Evolutionary conservation across 176 grass and related monocot genomes (phyloP), one percentile per base, ranked within the genome.

Genomic region (Stipa capillata): DNA sequence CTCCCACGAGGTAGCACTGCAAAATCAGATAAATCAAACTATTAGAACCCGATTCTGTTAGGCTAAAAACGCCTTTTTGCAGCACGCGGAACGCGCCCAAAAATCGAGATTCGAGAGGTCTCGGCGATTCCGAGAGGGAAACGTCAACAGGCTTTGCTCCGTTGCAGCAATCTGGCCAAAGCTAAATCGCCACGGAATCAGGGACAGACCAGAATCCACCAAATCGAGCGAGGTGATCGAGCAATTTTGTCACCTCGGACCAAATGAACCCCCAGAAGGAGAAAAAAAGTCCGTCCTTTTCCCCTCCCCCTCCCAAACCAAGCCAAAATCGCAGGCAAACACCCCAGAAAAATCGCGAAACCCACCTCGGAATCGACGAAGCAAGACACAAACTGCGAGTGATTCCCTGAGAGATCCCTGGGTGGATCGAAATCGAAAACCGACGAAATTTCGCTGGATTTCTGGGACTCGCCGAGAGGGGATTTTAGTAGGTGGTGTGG

Each of bases 1-100:
- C 72, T 63, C 43, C 73, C n/a, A 10, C 40, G 42, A 57, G 42
- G 48, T 8, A 65, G 13, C 60, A 35, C 87, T 89, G 87, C 78
- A 73, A 77, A 85, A 89, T 39, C 45, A 82, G 32, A 45, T 1
- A 14, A 68, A 32, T 15, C 8, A 42, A 0, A 67, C 3, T 2
- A 1, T 20, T 8, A 31, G 20, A n/a, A 49, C 0, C 45, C 15
- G 45, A 18, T 64, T 24, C 27, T 20, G 35, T 8, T 24, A 15
- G 27, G 12, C 29, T n/a, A 63, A 4, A 83, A 64, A 45, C 7
- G 35, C 33, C n/a, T n/a, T n/a, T 6, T 27, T 1, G 5, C 20
- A 24, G 2, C 45, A 6, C 5, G 54, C 66, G 3, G 56, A 85
- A 27, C 4, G 33, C 7, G 33, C 4, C 34, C 15, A 34, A 32